Conservation (phyloP, 2,329 filamentous ascomycete species). For the Colletotrichum trifolii region DNA sequence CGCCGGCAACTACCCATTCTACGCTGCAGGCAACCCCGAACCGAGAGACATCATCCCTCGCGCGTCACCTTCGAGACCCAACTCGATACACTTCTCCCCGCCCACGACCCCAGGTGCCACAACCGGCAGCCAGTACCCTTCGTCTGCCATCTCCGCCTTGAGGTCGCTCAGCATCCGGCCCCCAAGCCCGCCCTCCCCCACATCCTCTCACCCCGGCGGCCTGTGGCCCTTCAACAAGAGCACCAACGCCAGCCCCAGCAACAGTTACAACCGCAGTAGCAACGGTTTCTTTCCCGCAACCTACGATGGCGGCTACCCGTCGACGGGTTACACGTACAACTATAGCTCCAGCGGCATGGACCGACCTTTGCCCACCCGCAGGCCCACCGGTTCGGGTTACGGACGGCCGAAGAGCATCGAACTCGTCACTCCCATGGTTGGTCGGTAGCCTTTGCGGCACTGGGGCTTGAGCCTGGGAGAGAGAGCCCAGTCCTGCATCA, state of each 20-base stretch:
- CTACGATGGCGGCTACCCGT: slow-evolving; percentile 58
- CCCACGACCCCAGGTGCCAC: slow-evolving; percentile 55
- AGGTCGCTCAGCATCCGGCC: slow-evolving; percentile 65
- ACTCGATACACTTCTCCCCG: slow-evolving; percentile 65
- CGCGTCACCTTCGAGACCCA: slow-evolving; percentile 70
- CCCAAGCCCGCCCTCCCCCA: slow-evolving; percentile 67
- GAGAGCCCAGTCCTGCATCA: slow-evolving; percentile 2
- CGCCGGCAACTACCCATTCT: slow-evolving; percentile 54
- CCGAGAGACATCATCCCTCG: slow-evolving; percentile 72
- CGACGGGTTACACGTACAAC: slow-evolving; percentile 52
- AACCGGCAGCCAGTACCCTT: slow-evolving; percentile 47
- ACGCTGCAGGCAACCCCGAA: slow-evolving; percentile 59
- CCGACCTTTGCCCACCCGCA: slow-evolving; percentile 66
- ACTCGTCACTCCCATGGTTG: slow-evolving; percentile 69
- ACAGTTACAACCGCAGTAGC: slow-evolving; percentile 60
- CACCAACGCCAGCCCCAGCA: slow-evolving; percentile 62
- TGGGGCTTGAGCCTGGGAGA: too few species aligned
- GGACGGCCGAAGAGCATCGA: slow-evolving; percentile 72
- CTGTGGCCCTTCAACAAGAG: slow-evolving; percentile 68
- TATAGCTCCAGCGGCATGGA: slow-evolving; percentile 56
- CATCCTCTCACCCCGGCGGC: slow-evolving; percentile 52
- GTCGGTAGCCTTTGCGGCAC: slow-evolving; percentile 50
- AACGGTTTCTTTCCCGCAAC: slow-evolving; percentile 61
- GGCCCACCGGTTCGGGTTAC: slow-evolving; percentile 59
- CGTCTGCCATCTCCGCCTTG: slow-evolving; percentile 66